Base-by-base conservation (phyloP, 2,329 filamentous ascomycete species). In the Fusarium odoratissimum region DNA sequence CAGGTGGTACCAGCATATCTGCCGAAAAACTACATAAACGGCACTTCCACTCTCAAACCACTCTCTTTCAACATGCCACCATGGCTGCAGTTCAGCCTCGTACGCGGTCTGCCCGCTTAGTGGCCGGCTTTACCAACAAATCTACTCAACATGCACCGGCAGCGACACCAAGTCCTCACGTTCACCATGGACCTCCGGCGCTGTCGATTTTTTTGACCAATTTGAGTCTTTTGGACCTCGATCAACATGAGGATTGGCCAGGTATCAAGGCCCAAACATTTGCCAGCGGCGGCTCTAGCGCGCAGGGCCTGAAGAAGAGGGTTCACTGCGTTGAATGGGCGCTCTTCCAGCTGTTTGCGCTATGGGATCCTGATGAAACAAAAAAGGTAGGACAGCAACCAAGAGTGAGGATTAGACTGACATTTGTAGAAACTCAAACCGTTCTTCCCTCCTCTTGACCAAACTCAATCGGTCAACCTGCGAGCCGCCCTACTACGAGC, bases 381-480 rank as follows among this genome's bases (percentile, higher is more conserved):
- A 88, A 89, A 71, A 91, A 92, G 84, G 93, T 94, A 86, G 44
- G 84, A 76, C 6, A 41, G 4, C 6, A 17, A 6, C 7, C 3
- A 25, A 11, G 14, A 7, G 2, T 9, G 8, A 10, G 25, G 21
- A 55, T 17, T 23, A 37, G 52, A 69, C 60, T 48, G 35, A 60
- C 51, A n/a, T 49, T 25, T 59, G 9, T 77, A 95, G 92, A 98
- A 96, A 87, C 87, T 98, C 14, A 91, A 92, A 64, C 93, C 94
- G 0, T 96, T 95, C 85, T 98, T 97, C 79, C 96, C 96, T 21
- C 94, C 96, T 0, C 87, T 93, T 73, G 95, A 98, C 76, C 94
- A 95, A 41, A 87, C 97, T 51, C 95, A 98, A 82, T 98, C 95
- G 10, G 86, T 97, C 75, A 97, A 97, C 79, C 88, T 99, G 11